Base-by-base conservation (phyloP, 1,284 basidiomycete genomes). In the Heterobasidion occidentale region DNA sequence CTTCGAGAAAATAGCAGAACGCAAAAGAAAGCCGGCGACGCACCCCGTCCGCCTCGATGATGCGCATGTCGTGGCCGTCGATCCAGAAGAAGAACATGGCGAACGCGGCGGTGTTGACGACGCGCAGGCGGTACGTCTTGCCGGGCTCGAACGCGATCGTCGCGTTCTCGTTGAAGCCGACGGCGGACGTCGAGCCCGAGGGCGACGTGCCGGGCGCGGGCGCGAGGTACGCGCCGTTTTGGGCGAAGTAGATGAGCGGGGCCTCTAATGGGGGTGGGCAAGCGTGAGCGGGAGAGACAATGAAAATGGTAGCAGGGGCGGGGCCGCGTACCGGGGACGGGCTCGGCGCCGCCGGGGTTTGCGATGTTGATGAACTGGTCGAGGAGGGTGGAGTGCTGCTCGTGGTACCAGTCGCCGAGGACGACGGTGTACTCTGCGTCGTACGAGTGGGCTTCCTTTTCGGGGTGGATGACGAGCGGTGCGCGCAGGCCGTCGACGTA, bases 401-500 rank as follows among this genome's bases (percentile, higher is more conserved):
- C 67, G 67, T 95, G 90, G 66, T 90, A 94, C 70, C 71, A 72
- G 58, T 72, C 70, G 17, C 65, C 60, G 6, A 97, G 74, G 52
- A 94, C 71, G 60, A 98, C 76, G 12, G 90, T 95, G 73, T 84
- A 95, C 64, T 98, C 96, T 47, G 90, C 92, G 70, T 98, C 95
- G 71, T 98, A 98, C 0, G 75, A 64, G 68, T 86, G 80, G 1
- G 71, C 74, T 66, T 90, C 86, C 61, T 69, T 76, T 35, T 71
- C 67, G 9, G 77, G 86, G 64, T 91, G 88, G 54, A 98, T 81
- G 52, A 94, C 69, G 20, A 94, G 69, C 1, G 94, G 88, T 0
- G 88, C 77, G 7, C 92, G 86, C 7, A 95, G 77, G 14, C 92
- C 92, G 63, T 95, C 92, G 50, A 90, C 85, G 63, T 95, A 95